Evolutionary conservation across 129 eudicot species (phyloP).

Genomic region (Ambrosia trifida): DNA sequence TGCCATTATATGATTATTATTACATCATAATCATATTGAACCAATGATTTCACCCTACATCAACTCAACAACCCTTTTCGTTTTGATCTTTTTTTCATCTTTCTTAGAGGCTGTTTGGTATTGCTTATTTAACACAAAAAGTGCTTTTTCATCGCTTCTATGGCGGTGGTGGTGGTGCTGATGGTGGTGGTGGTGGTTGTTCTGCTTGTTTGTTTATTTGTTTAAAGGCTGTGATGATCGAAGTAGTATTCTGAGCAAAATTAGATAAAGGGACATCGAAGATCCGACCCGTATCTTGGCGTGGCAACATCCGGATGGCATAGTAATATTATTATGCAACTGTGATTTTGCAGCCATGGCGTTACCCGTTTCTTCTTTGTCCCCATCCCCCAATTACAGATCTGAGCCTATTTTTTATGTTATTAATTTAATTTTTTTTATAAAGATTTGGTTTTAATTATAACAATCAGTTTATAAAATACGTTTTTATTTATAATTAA

Average conservation of each 20-base stretch:
- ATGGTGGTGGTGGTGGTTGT: neutral
- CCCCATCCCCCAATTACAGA: neutral
- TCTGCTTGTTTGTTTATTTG: neutral
- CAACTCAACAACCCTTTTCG: conserved; percentile 32
- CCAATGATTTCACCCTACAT: conserved; percentile 11
- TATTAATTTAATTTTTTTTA: too few species aligned
- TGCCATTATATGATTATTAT: neutral
- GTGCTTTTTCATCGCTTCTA: neutral
- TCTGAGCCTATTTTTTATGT: too few species aligned
- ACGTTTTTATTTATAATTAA: too few species aligned
- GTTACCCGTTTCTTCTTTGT: neutral
- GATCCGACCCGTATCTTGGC: neutral
- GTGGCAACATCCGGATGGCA: neutral
- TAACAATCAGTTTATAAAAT: too few species aligned
- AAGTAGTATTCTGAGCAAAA: neutral
- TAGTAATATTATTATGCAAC: neutral
- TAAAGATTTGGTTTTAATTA: too few species aligned
- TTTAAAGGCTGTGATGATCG: neutral
- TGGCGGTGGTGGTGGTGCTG: neutral
- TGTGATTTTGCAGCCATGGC: neutral
- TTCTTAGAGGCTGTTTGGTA: too few species aligned
- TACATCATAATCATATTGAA: conserved; percentile 14
- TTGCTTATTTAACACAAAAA: too few species aligned
- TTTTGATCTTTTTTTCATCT: too few species aligned
- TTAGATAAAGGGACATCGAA: neutral